phyloP scores from a whole-genome alignment of 179 eudicot species.

The Kewa caespitosa region DNA sequence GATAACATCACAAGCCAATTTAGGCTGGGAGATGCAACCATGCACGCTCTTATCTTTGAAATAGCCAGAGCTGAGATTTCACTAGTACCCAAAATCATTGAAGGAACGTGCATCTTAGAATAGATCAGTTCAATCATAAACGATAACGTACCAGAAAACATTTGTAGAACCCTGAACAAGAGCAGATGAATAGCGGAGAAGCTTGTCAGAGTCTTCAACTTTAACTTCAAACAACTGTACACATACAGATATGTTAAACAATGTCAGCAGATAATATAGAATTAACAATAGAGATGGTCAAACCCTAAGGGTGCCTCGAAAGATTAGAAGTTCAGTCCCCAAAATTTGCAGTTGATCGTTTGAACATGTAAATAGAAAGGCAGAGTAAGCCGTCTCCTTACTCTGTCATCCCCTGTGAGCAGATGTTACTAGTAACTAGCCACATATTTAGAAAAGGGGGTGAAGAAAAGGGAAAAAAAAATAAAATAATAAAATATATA shows the following conservation, averaged over 20 bases:
- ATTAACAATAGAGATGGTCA: not conserved
- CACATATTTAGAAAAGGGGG: too few relatives aligned
- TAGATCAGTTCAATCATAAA: not conserved
- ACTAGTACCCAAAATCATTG: not conserved
- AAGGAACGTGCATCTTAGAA: not conserved
- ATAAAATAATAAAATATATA: too few relatives aligned
- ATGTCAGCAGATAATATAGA: not conserved
- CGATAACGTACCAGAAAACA: slow-evolving; percentile 75
- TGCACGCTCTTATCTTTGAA: too few relatives aligned
- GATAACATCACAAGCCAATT: slow-evolving; percentile 1
- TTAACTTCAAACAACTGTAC: slow-evolving; percentile 85
- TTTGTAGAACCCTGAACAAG: slow-evolving; percentile 94
- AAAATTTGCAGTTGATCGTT: not conserved
- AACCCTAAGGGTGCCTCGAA: not conserved
- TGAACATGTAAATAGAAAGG: not conserved
- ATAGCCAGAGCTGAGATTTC: not conserved
- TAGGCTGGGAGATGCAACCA: not conserved
- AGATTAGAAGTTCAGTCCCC: not conserved
- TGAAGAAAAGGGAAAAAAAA: too few relatives aligned
- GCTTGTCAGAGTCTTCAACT: slow-evolving; percentile 75
- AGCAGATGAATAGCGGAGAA: slow-evolving; percentile 92
- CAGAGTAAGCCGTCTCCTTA: not conserved
- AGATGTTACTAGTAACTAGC: not conserved
- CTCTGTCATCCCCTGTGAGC: not conserved
- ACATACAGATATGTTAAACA: not conserved